Evolutionary conservation across 75 land plant species (phyloP), one percentile per base, ranked within the genome.

Genomic region (Adiantum capillusveneris): DNA sequence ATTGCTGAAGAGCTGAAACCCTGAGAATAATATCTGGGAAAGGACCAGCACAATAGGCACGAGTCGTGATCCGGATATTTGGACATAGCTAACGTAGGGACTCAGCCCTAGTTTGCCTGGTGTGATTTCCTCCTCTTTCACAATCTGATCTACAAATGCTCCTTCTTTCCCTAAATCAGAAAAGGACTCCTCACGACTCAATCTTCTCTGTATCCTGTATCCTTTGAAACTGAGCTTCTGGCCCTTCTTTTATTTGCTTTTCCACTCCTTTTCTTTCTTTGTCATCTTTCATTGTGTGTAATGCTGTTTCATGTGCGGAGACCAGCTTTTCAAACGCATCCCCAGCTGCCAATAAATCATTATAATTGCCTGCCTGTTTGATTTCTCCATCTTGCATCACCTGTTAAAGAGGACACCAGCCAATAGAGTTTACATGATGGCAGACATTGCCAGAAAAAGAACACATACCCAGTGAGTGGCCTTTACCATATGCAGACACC

Each of bases 321-420:
- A 93, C 96, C 57, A 93, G 71, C 29, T 79, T 69, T 65, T 85
- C 87, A 65, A 93, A 93, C 36, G 82, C 87, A 44, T 69, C 73
- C 26, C 85, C 85, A 31, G 77, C 66, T 57, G 58, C 58, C 29
- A 83, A 28, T 59, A 93, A 83, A 56, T 89, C 83, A 19, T 81
- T 72, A 68, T 83, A 93, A 17, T 30, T 70, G 46, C 98, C 98
- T 13, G 98, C 90, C 69, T 93, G 98, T 63, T 76, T 73, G 28
- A n/a, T n/a, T n/a, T n/a, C n/a, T n/a, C n/a, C n/a, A n/a, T n/a
- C n/a, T n/a, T n/a, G n/a, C n/a, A n/a, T 87, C n/a, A n/a, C n/a
- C n/a, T n/a, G n/a, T n/a, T n/a, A n/a, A n/a, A n/a, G n/a, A n/a
- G n/a, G n/a, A n/a, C n/a, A n/a, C n/a, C n/a, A n/a, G n/a, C n/a